Evolutionary conservation across 768 basidiomycete genomes (phyloP).

Genomic region (Mycena epipterygia): DNA sequence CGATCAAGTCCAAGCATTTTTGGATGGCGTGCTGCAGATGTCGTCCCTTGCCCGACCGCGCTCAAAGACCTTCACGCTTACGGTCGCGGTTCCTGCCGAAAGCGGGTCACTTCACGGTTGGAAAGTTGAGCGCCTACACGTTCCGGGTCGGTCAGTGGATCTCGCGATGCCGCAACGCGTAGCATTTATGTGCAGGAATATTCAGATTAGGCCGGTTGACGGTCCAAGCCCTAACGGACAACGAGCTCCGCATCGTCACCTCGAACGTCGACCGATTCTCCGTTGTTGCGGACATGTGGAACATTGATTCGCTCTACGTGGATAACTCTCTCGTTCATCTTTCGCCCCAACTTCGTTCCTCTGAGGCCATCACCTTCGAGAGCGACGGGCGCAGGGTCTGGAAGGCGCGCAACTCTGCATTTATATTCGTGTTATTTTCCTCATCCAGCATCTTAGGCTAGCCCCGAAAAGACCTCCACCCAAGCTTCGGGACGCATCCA

Average conservation of each 20-base stretch:
- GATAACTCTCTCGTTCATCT: slow-evolving; percentile 33
- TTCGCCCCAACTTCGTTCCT: slow-evolving; percentile 7
- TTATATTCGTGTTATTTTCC: not conserved
- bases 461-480: not conserved
- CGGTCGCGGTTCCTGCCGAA: slow-evolving; percentile 77
- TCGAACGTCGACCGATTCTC: slow-evolving; percentile 51
- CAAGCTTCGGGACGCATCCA: slow-evolving; percentile 72
- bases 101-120: slow-evolving; percentile 81
- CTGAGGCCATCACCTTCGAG: slow-evolving; percentile 31
- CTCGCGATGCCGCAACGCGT: not conserved
- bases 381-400: slow-evolving; percentile 21
- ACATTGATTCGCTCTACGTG: slow-evolving; percentile 34
- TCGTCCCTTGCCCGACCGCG: slow-evolving; percentile 26
- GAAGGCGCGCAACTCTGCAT: slow-evolving; percentile 28
- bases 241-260: slow-evolving; percentile 40
- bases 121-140: slow-evolving; percentile 66
- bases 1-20: slow-evolving; percentile 66
- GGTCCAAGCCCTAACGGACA: slow-evolving; percentile 38
- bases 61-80: slow-evolving; percentile 72
- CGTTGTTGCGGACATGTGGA: slow-evolving; percentile 37
- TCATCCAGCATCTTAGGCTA: slow-evolving; percentile 12
- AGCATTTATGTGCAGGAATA: not conserved
- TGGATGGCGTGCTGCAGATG: slow-evolving; percentile 52
- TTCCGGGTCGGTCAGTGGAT: slow-evolving; percentile 76
- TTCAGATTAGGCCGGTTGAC: slow-evolving; percentile 56